phyloP scores from a whole-genome alignment of 345 rosid genomes.

The Toxicodendron radicans region DNA sequence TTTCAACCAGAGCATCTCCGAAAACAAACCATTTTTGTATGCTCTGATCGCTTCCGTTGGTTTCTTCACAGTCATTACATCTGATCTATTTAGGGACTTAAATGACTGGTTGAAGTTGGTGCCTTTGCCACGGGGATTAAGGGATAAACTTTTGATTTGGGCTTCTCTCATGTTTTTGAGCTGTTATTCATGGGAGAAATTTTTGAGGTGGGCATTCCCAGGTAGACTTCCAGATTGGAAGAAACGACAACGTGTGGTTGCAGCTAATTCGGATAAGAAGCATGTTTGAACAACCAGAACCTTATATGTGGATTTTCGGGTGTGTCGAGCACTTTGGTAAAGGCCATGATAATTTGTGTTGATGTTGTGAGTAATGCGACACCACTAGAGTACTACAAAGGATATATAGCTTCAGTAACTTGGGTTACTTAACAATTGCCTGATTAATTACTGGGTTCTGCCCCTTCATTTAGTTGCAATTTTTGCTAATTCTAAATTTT shows the following conservation, averaged over 20 bases:
- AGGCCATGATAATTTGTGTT: background rate
- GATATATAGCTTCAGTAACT: background rate
- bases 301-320: background rate
- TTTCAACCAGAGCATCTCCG: conserved; percentile 85
- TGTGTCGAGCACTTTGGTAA: background rate
- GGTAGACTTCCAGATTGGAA: conserved; percentile 84
- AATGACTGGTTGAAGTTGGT: conserved; percentile 91
- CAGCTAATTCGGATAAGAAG: conserved; percentile 70
- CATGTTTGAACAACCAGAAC: conserved; percentile 34
- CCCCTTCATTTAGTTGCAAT: background rate
- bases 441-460: background rate
- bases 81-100: conserved; percentile 77
- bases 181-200: conserved; percentile 83
- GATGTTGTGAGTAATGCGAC: background rate
- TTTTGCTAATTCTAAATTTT: background rate
- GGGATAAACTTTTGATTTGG: conserved; percentile 84
- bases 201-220: conserved; percentile 81
- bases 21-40: conserved; percentile 85
- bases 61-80: conserved; percentile 77
- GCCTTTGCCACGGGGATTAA: conserved; percentile 74
- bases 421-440: background rate
- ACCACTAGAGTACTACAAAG: background rate
- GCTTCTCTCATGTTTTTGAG: conserved; percentile 67
- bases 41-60: conserved; percentile 72
- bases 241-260: conserved; percentile 55